Percentiles rank a stretch among this genome's conserved stretches.
These are phyloP conservation scores for Articulospora tetracladia DNA, from an alignment of 495 filamentous ascomycete genomes.

Conservation along the genomic window DNA sequence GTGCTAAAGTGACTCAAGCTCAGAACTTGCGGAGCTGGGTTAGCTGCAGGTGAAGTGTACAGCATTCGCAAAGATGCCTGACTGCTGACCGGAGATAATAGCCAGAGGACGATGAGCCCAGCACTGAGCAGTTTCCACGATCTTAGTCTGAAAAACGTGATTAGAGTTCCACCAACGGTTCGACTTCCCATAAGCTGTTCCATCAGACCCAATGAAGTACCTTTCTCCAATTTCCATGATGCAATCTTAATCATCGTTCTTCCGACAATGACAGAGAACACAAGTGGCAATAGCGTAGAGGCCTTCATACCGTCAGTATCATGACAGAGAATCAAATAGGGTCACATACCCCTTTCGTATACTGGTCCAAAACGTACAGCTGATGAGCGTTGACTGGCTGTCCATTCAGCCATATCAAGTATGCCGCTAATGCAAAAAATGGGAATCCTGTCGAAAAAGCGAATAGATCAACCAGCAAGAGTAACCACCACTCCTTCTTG, in stretches of 20 bases:
- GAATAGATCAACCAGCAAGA: slow-evolving; percentile 3
- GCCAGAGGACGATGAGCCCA: slow-evolving; percentile 17
- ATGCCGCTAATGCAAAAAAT: slow-evolving; percentile 11
- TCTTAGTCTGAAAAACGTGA: slow-evolving; percentile 13
- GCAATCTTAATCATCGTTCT: slow-evolving; percentile 14
- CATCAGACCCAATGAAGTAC: slow-evolving; percentile 14
- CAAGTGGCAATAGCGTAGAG: slow-evolving; percentile 13
- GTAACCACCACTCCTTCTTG: slow-evolving; percentile 4
- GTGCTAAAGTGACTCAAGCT: slow-evolving; percentile 10
- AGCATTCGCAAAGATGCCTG: slow-evolving; percentile 20
- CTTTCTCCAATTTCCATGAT: slow-evolving; percentile 19
- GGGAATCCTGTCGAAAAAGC: slow-evolving; percentile 3
- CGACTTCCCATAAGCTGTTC: slow-evolving; percentile 21
- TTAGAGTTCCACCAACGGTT: slow-evolving; percentile 18
- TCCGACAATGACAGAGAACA: slow-evolving; percentile 16
- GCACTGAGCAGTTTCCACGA: slow-evolving; percentile 4
- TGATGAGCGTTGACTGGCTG: neutral
- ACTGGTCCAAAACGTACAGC: slow-evolving; percentile 9
- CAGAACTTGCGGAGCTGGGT: neutral
- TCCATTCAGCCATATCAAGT: slow-evolving; percentile 5
- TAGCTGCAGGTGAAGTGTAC: neutral
- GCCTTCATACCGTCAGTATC: neutral
- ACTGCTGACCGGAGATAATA: slow-evolving; percentile 16
- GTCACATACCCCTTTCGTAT: slow-evolving; percentile 3
- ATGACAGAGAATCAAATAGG: neutral